phyloP scores from a whole-genome alignment of 1,139 yeast genomes.

The Waltiozyma sp. region DNA sequence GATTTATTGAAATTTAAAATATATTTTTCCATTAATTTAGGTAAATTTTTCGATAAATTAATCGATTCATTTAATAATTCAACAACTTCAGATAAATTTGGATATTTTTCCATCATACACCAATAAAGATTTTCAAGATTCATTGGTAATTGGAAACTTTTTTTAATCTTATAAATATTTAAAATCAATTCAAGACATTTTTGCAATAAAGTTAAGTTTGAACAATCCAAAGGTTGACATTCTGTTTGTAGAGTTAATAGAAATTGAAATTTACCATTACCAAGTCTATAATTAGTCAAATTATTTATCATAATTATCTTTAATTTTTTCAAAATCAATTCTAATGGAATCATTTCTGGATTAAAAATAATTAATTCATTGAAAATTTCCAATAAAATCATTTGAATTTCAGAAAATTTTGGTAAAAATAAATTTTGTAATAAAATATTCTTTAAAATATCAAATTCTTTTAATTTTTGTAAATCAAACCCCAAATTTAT shows the following conservation, averaged over 20 bases:
- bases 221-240: background rate
- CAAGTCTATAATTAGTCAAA: background rate
- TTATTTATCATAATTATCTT: background rate
- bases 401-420: background rate
- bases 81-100: constrained; percentile 12
- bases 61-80: background rate
- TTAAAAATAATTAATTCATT: background rate
- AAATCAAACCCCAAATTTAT: background rate
- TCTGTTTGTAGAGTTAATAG: background rate
- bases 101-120: constrained; percentile 29
- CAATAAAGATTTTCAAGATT: constrained; percentile 29
- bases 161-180: background rate
- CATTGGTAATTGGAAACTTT: background rate
- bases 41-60: background rate
- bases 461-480: background rate
- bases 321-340: background rate
- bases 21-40: constrained; percentile 7
- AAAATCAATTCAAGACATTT: background rate
- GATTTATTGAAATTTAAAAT: constrained; percentile 11
- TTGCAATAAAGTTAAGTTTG: background rate
- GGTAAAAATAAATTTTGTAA: background rate
- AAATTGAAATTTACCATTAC: background rate
- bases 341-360: background rate
- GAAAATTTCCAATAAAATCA: background rate
- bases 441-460: background rate